Evolutionary conservation across 306 rosid genomes (phyloP), one percentile per base, ranked within the genome.

Genomic region (Quercus aquifolioides): DNA sequence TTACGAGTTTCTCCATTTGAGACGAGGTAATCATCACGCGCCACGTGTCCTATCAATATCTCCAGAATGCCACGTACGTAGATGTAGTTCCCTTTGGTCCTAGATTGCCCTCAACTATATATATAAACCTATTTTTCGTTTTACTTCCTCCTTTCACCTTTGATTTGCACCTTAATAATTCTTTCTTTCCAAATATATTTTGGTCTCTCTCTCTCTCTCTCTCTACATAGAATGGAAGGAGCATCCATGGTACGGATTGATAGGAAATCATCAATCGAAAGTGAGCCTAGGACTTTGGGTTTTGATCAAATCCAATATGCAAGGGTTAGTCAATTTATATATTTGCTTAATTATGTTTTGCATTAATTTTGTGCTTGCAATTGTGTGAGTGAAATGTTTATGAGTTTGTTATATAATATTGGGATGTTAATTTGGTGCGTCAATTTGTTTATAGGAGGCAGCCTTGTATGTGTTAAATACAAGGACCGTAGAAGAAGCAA

Each of bases 201-300:
- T 20, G 26, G 3, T 41, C 11, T 41, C 46, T 38, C 46, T 7
- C 35, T 31, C 26, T 23, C 23, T 23, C 43, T 35, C 43, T 38
- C 43, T 38, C 46, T 2, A 3, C 0, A 35, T 41, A 7, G 8
- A 21, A 63, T 84, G 85, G 88, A 84, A 80, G 78, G 52, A 54
- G 78, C 72, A 9, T 13, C 83, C 9, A 68, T 68, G 79, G 75
- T 79, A 52, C 10, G 78, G n/a, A 82, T 90, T 49, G 85, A 85
- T 17, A 83, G 97, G 73, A 91, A 81, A 74, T 91, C 92, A 5
- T 93, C 98, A 0, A 93, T 93, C 49, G 98, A 93, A 72, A 87
- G 80, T 26, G 98, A 93, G 86, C 98, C 98, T 26, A 90, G 87
- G 25, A 90, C 98, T 81, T 88, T 93, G 3, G 55, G 71, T 52